These are phyloP conservation scores for Diversispora eburnea DNA, from an alignment of 192 early-diverging fungal genomes.

Conservation along the genomic window DNA sequence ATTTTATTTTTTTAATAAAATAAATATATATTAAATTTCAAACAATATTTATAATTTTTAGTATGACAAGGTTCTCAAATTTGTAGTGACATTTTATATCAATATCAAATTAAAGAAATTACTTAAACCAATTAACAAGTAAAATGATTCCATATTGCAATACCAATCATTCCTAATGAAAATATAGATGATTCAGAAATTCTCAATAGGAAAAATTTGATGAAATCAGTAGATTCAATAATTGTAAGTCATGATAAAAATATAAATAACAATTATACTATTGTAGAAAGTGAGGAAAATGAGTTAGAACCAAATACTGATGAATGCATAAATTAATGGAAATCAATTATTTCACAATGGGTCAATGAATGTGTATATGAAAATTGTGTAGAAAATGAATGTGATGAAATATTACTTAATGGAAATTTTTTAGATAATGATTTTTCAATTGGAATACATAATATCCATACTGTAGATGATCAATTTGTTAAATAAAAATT, in stretches of 20 bases:
- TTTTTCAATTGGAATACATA: neutral
- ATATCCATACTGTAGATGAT: constrained; percentile 23
- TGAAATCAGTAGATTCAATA: neutral
- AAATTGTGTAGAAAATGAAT: constrained; percentile 14
- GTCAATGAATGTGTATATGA: neutral
- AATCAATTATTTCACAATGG: neutral
- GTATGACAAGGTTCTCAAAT: constrained; percentile 18
- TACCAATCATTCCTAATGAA: neutral
- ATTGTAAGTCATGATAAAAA: constrained; percentile 4
- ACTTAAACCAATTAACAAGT: neutral
- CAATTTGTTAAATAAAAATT: constrained; percentile 5
- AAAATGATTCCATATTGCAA: neutral
- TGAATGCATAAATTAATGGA: constrained; percentile 10
- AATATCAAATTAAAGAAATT: constrained; percentile 7
- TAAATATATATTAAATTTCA: too few relatives aligned
- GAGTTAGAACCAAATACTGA: neutral
- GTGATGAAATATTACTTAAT: constrained; percentile 9
- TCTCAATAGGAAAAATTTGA: neutral
- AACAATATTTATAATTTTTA: neutral
- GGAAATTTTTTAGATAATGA: neutral
- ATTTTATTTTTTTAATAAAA: neutral
- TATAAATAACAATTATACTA: neutral
- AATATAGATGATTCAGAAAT: neutral
- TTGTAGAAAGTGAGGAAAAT: neutral
- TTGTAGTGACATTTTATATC: constrained; percentile 8